Conservation (phyloP, 2,329 filamentous ascomycete species). For the Coniochaeta sp. region DNA sequence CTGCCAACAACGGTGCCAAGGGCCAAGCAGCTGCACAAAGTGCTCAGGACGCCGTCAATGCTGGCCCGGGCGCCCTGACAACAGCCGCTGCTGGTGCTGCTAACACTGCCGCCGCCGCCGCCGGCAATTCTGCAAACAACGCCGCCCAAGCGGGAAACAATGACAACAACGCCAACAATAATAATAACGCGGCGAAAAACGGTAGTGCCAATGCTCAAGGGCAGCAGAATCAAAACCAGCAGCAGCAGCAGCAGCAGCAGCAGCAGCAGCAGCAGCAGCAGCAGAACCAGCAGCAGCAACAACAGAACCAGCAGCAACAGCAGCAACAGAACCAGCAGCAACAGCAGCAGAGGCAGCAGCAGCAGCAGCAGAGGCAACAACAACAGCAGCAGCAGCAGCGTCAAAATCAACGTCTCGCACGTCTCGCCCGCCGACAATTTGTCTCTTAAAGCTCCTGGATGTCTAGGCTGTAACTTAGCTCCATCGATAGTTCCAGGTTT, state of each 20-base stretch:
- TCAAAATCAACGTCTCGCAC: conserved; percentile 9
- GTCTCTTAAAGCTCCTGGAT: conserved; percentile 8
- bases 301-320: conserved; percentile 1
- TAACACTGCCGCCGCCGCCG: neutral
- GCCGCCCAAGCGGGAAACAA: conserved; percentile 13
- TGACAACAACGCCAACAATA: conserved; percentile 4
- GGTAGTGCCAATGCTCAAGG: neutral
- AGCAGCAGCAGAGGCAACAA: conserved; percentile 1
- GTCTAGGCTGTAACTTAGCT: neutral
- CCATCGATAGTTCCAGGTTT: neutral
- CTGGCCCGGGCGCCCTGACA: neutral
- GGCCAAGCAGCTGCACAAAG: neutral
- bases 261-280: neutral
- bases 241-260: conserved; percentile 13
- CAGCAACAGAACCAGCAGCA: conserved; percentile 2
- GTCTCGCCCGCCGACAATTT: conserved; percentile 12
- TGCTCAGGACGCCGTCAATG: neutral
- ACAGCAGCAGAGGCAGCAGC: conserved; percentile 2
- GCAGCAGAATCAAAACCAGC: conserved; percentile 4
- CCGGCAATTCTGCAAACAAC: conserved; percentile 1
- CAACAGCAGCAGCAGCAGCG: conserved; percentile 3
- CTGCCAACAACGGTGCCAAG: conserved; percentile 1
- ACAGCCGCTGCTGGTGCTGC: conserved; percentile 1
- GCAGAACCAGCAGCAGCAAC: conserved; percentile 1
- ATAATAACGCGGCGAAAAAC: neutral